A percentile compares a stretch with the other conserved stretches of the same genome.
These are phyloP conservation scores for Emericellopsis atlantica DNA, from an alignment of 2,329 filamentous ascomycete species.

Conservation along the genomic window DNA sequence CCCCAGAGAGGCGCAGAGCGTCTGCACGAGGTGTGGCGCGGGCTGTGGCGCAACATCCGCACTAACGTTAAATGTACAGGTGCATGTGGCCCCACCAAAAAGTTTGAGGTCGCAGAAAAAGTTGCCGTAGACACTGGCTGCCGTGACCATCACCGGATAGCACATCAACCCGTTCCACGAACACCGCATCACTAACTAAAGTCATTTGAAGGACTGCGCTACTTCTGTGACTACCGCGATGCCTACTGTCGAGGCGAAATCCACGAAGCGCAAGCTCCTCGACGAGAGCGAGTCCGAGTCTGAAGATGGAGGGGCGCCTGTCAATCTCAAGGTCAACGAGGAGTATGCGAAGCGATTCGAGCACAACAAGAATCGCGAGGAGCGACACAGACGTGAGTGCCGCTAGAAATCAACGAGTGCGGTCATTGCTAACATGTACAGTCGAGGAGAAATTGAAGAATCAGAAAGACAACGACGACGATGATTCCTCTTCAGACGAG, in stretches of 20 bases:
- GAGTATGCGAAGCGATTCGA: slow-evolving; percentile 85
- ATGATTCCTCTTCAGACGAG: slow-evolving; percentile 62
- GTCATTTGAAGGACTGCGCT: too few species aligned
- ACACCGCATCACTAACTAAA: too few species aligned
- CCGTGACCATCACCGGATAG: too few species aligned
- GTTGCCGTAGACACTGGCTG: background rate
- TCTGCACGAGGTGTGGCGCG: background rate
- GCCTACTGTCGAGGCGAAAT: slow-evolving; percentile 5
- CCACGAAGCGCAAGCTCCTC: slow-evolving; percentile 31
- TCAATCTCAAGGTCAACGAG: slow-evolving; percentile 71
- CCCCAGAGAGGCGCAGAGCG: background rate
- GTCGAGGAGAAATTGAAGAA: slow-evolving; percentile 77
- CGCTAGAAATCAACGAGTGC: background rate
- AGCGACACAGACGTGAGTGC: slow-evolving; percentile 44
- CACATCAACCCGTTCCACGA: too few species aligned
- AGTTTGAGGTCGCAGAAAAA: slow-evolving; percentile 2
- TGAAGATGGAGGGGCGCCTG: slow-evolving; percentile 25
- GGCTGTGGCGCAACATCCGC: background rate
- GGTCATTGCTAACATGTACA: slow-evolving; percentile 17
- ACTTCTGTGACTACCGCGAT: slow-evolving; percentile 2
- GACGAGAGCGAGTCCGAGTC: slow-evolving; percentile 42
- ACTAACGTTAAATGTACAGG: background rate
- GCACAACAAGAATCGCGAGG: slow-evolving; percentile 94
- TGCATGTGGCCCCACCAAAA: slow-evolving; percentile 7
- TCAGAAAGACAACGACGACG: slow-evolving; percentile 33